Conservation (phyloP, 768 basidiomycete species). For the Russula compacta region DNA sequence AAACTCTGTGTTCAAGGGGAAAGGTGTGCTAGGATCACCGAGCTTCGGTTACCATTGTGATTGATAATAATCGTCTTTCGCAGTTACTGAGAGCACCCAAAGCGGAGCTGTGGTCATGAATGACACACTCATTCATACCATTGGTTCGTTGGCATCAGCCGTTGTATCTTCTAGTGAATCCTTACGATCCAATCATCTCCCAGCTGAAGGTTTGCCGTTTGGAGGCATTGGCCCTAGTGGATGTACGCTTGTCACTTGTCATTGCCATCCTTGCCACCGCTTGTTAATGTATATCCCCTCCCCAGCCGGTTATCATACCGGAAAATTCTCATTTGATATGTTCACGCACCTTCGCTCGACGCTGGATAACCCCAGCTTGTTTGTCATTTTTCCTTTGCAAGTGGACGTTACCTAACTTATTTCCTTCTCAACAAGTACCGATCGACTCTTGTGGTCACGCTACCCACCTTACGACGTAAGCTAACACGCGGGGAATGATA, state of each 20-base stretch:
- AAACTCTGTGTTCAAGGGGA: slow-evolving; percentile 47
- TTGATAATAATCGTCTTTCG: neutral
- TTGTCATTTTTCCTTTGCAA: slow-evolving; percentile 6
- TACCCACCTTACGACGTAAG: slow-evolving; percentile 34
- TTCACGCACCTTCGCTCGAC: slow-evolving; percentile 70
- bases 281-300: neutral
- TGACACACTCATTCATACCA: slow-evolving; percentile 55
- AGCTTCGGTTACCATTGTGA: too few relatives aligned
- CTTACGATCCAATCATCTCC: neutral
- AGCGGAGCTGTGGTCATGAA: slow-evolving; percentile 67
- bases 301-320: slow-evolving; percentile 61
- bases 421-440: slow-evolving; percentile 23
- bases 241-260: slow-evolving; percentile 35
- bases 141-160: slow-evolving; percentile 32
- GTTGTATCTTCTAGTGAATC: neutral
- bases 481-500: neutral
- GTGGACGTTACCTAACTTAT: neutral
- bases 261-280: neutral
- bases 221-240: slow-evolving; percentile 69
- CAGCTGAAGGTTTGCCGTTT: slow-evolving; percentile 59
- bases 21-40: slow-evolving; percentile 34
- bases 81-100: slow-evolving; percentile 61
- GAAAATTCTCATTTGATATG: slow-evolving; percentile 65
- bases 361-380: slow-evolving; percentile 35
- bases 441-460: slow-evolving; percentile 27